These are phyloP conservation scores for Russula lepida DNA, from an alignment of 768 basidiomycete species.

Conservation along the genomic window DNA sequence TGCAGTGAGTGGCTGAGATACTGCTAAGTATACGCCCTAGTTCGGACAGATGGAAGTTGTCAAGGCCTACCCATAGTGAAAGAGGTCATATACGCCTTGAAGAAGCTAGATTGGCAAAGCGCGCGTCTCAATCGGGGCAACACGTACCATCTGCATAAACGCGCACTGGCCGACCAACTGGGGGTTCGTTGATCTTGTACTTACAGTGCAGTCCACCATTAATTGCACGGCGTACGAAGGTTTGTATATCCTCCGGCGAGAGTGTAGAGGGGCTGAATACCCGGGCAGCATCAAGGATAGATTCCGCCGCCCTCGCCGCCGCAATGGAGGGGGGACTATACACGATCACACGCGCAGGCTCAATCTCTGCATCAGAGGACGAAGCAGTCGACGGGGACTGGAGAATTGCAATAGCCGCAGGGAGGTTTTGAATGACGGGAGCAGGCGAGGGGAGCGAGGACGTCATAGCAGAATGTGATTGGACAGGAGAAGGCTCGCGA, in stretches of 20 bases:
- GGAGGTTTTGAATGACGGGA: conserved; percentile 11
- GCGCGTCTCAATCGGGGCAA: neutral
- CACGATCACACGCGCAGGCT: conserved; percentile 11
- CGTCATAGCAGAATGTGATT: conserved; percentile 22
- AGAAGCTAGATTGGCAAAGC: neutral
- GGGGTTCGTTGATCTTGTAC: conserved; percentile 86
- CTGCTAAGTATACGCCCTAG: conserved; percentile 2
- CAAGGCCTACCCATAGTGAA: conserved; percentile 78
- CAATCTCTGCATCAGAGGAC: conserved; percentile 20
- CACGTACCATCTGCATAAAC: conserved; percentile 87
- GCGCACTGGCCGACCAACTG: conserved; percentile 69
- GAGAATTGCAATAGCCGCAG: conserved; percentile 4
- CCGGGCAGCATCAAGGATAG: conserved; percentile 22
- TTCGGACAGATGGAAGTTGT: conserved; percentile 6
- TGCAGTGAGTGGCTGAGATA: conserved; percentile 81
- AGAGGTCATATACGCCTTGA: conserved; percentile 89
- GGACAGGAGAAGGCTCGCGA: conserved; percentile 26
- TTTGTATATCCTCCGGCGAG: conserved; percentile 68
- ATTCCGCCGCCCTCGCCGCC: conserved; percentile 22
- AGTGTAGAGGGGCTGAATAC: conserved; percentile 59
- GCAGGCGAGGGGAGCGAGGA: conserved; percentile 20
- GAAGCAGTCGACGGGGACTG: conserved; percentile 11
- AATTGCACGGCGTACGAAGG: conserved; percentile 68
- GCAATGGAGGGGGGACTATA: neutral
- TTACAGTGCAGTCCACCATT: conserved; percentile 53